These are phyloP conservation scores for Vigna nakashimae DNA, from an alignment of 306 rosid genomes.

Conservation along the genomic window DNA sequence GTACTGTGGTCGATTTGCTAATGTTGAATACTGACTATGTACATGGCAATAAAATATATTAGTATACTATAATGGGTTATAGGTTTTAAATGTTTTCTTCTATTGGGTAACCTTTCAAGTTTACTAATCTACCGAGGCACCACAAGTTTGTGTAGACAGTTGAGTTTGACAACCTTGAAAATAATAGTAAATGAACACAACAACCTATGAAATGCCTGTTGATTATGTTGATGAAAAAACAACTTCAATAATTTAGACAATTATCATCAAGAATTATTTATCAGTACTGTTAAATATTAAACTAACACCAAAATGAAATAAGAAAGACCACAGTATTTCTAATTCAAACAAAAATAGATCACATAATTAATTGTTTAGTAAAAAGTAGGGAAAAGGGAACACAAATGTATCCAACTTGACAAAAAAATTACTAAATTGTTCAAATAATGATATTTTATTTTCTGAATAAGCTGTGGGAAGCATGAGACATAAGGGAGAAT, in stretches of 20 bases:
- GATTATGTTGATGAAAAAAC: neutral
- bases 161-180: conserved; percentile 21
- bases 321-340: neutral
- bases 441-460: conserved; percentile 20
- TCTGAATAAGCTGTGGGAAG: neutral
- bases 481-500: neutral
- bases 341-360: conserved; percentile 9
- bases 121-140: conserved; percentile 1
- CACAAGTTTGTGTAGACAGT: neutral
- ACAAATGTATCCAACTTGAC: conserved; percentile 12
- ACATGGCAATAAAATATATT: neutral
- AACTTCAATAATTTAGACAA: neutral
- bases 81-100: neutral
- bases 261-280: neutral
- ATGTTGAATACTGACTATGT: neutral
- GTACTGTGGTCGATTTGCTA: neutral
- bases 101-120: neutral
- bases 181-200: conserved; percentile 30
- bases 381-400: neutral
- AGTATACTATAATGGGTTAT: neutral
- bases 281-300: neutral
- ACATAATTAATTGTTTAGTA: neutral
- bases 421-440: neutral
- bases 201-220: conserved; percentile 31
- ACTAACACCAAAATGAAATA: conserved; percentile 11